A percentile compares a stretch with the other conserved stretches of the same genome.
Conservation (phyloP, 257 asterid genomes). For the Solanum sejunctum region DNA sequence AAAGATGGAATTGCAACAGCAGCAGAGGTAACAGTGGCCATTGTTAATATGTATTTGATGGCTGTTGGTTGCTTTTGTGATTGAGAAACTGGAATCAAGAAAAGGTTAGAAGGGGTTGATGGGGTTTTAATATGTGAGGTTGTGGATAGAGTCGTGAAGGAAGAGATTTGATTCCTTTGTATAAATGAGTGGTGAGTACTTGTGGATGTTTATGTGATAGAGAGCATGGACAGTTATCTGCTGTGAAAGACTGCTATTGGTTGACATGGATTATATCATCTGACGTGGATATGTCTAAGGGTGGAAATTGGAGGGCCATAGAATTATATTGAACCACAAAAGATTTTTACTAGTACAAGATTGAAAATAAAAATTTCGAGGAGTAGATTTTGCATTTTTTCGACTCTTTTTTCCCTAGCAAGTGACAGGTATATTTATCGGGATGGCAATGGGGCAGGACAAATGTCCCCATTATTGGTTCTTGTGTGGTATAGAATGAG, state of each 20-base stretch:
- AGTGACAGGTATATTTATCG: too few relatives aligned
- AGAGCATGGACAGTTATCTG: slow-evolving; percentile 11
- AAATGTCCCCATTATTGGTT: background rate
- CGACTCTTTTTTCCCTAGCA: background rate
- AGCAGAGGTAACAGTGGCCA: slow-evolving; percentile 64
- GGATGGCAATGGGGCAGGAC: too few relatives aligned
- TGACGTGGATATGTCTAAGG: slow-evolving; percentile 30
- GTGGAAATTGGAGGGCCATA: background rate
- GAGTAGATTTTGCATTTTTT: background rate
- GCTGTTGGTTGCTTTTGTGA: background rate
- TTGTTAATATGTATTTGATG: background rate
- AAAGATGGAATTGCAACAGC: slow-evolving; percentile 64
- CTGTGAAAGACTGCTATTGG: slow-evolving; percentile 17
- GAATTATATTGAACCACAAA: background rate
- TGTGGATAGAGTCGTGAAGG: background rate
- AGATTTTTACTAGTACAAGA: background rate
- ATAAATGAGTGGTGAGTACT: slow-evolving; percentile 27
- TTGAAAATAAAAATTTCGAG: background rate
- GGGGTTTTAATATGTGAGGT: slow-evolving; percentile 24
- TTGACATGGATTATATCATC: slow-evolving; percentile 17
- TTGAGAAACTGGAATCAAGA: slow-evolving; percentile 13
- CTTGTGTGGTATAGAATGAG: background rate
- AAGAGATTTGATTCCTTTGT: background rate
- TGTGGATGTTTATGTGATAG: slow-evolving; percentile 1
- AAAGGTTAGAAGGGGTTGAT: background rate